Evolutionary conservation across 164 flowering plant genomes (phyloP).

Genomic region (Macadamia integrifolia): DNA sequence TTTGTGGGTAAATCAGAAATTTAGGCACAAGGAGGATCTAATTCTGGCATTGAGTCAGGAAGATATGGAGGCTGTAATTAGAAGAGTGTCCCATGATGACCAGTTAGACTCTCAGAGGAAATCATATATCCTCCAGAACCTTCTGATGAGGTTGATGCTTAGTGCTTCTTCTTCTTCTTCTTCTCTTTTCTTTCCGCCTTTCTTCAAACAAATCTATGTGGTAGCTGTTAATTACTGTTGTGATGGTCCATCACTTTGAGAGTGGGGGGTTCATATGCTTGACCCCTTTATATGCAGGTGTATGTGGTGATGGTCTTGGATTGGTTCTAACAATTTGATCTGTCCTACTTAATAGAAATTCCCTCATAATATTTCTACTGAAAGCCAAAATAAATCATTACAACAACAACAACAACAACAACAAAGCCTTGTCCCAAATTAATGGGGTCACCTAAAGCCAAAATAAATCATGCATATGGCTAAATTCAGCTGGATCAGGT

Average conservation of each 20-base stretch:
- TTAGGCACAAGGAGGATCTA: constrained; percentile 27
- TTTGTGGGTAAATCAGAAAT: constrained; percentile 16
- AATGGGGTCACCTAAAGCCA: too few species aligned
- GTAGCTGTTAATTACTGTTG: not conserved
- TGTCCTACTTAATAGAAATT: too few species aligned
- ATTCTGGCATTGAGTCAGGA: constrained; percentile 47
- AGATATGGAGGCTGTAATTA: constrained; percentile 56
- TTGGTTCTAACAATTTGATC: too few species aligned
- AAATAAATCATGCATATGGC: too few species aligned
- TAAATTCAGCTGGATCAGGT: too few species aligned
- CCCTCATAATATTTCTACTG: too few species aligned
- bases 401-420: too few species aligned
- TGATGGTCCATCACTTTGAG: not conserved
- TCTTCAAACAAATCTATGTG: too few species aligned
- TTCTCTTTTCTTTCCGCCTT: not conserved
- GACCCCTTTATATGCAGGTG: not conserved
- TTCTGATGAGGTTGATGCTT: constrained; percentile 55
- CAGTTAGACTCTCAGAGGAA: constrained; percentile 52
- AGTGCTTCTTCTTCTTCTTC: not conserved
- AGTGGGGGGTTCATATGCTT: not conserved
- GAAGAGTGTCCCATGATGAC: constrained; percentile 57
- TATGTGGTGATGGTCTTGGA: not conserved
- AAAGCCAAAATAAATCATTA: too few species aligned
- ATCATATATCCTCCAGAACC: constrained; percentile 56
- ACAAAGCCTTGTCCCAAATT: too few species aligned